phyloP scores from a whole-genome alignment of 768 basidiomycete species.

The Hemileccinum rubropunctum region DNA sequence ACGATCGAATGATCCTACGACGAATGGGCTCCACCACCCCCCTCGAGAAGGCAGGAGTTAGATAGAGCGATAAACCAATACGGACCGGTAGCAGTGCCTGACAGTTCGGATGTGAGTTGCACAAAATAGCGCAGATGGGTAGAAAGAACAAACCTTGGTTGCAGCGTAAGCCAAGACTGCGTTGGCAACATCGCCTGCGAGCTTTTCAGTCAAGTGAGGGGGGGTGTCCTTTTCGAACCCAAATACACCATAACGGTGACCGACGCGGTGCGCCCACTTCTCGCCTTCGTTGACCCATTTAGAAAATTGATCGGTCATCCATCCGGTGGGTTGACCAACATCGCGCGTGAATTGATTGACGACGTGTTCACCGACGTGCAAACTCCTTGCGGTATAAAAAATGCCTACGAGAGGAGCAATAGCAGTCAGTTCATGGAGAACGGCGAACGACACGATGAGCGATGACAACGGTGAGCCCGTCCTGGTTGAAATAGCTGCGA shows the following conservation, averaged over 20 bases:
- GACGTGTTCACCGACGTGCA: conserved; percentile 69
- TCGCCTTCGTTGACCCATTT: conserved; percentile 80
- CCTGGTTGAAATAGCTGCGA: conserved; percentile 58
- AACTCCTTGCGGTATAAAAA: conserved; percentile 64
- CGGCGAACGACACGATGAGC: conserved; percentile 70
- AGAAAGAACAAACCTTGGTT: conserved; percentile 59
- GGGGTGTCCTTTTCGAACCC: conserved; percentile 59
- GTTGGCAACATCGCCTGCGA: conserved; percentile 80
- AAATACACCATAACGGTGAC: conserved; percentile 75
- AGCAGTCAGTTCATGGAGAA: conserved; percentile 86
- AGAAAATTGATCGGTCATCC: conserved; percentile 43
- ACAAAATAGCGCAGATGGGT: neutral
- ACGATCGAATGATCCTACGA: conserved; percentile 19
- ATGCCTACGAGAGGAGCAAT: conserved; percentile 69
- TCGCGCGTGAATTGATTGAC: conserved; percentile 39
- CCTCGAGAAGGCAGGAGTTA: conserved; percentile 72
- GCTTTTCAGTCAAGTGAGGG: conserved; percentile 30
- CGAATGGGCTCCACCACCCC: conserved; percentile 61
- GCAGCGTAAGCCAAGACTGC: conserved; percentile 78
- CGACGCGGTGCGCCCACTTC: conserved; percentile 65
- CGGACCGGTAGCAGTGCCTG: conserved; percentile 75
- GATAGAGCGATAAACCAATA: conserved; percentile 68
- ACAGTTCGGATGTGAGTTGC: neutral
- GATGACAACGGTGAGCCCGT: conserved; percentile 78
- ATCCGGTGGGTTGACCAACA: conserved; percentile 26